Evolutionary conservation across 2,329 filamentous ascomycete species (phyloP).

Genomic region (Claviceps sp.): DNA sequence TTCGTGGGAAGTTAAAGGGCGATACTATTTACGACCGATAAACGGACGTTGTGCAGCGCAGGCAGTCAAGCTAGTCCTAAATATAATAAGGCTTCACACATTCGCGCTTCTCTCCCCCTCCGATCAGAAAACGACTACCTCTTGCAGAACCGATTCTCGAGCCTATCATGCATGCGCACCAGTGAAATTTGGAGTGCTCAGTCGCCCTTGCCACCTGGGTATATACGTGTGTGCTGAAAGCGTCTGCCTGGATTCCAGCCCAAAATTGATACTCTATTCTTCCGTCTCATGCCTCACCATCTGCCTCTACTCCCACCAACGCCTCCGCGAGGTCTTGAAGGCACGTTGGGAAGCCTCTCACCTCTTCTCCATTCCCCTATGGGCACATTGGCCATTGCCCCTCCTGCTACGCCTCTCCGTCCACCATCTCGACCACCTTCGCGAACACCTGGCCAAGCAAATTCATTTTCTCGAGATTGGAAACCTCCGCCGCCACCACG

Average conservation of each 20-base stretch:
- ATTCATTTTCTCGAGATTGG: conserved; percentile 14
- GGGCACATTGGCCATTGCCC: conserved; percentile 23
- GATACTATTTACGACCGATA: conserved; percentile 75
- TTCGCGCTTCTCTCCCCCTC: background rate
- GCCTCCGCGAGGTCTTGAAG: conserved; percentile 15
- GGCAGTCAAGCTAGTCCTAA: conserved; percentile 17
- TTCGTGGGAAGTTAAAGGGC: conserved; percentile 78
- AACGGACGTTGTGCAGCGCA: conserved; percentile 8
- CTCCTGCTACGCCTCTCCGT: conserved; percentile 25
- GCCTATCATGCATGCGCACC: background rate
- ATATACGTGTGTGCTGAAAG: conserved; percentile 15
- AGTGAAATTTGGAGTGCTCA: background rate
- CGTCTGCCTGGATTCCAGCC: too few relatives aligned
- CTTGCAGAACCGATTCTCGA: background rate
- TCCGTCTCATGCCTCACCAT: conserved; percentile 11
- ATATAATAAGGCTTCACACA: conserved; percentile 23
- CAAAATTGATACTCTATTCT: background rate
- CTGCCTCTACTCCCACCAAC: conserved; percentile 12
- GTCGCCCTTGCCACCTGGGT: conserved; percentile 6
- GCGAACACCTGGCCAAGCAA: conserved; percentile 21
- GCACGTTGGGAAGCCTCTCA: conserved; percentile 44
- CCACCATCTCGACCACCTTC: conserved; percentile 22
- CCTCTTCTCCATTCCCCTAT: conserved; percentile 55
- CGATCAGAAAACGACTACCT: conserved; percentile 6
- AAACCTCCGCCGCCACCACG: conserved; percentile 14